phyloP scores from a whole-genome alignment of 371 early-diverging fungal species.

The Choanephora cucurbitarum region DNA sequence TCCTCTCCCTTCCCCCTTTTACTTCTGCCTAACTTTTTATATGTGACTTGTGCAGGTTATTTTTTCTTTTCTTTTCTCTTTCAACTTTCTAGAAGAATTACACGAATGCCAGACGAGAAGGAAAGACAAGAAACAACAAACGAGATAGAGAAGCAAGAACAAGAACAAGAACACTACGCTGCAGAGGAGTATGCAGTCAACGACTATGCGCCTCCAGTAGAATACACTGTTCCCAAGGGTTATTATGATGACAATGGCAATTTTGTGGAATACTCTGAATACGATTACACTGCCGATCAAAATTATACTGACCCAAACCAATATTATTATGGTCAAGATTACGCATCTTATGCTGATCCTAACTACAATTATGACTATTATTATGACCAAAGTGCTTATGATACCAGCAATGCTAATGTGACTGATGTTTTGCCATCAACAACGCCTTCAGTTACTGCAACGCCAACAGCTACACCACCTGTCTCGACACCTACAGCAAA shows the following conservation, averaged over 20 bases:
- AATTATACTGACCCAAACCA: conserved; percentile 20
- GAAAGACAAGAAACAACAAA: conserved; percentile 9
- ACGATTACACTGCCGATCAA: conserved; percentile 21
- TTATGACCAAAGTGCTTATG: conserved; percentile 28
- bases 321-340: conserved; percentile 39
- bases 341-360: conserved; percentile 21
- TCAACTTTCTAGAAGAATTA: not conserved
- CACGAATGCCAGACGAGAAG: too few species aligned
- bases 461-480: conserved; percentile 1
- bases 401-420: conserved; percentile 3
- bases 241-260: conserved; percentile 16
- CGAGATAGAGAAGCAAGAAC: not conserved
- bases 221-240: conserved; percentile 13
- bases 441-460: not conserved
- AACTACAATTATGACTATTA: conserved; percentile 27
- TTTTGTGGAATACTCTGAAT: conserved; percentile 7
- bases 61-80: not conserved
- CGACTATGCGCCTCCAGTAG: conserved; percentile 12
- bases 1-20: too few species aligned
- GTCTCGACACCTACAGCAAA: not conserved
- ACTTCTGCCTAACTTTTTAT: too few species aligned
- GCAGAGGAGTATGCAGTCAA: conserved; percentile 21
- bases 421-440: conserved; percentile 9
- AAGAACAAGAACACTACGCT: conserved; percentile 17
- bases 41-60: too few species aligned